Evolutionary conservation across 73 alveolate species (phyloP).

Genomic region (Breviolum minutum): DNA sequence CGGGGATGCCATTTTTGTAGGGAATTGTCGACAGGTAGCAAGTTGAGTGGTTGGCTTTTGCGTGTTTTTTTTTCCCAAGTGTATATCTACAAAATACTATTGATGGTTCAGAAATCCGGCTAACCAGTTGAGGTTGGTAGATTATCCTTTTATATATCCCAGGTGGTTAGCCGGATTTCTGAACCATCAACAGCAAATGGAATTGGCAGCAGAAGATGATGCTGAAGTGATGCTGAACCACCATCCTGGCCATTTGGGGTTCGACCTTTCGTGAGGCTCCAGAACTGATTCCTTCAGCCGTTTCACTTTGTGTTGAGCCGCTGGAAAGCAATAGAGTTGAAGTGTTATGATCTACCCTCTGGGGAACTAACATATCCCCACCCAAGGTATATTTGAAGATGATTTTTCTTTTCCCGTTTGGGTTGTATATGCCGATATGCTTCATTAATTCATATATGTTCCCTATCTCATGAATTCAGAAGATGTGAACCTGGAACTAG

Average conservation of each 20-base stretch:
- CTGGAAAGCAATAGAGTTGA: neutral
- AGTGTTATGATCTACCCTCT: too few species aligned
- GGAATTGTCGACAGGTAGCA: neutral
- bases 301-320: constrained; percentile 48
- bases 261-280: neutral
- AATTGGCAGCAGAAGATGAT: neutral
- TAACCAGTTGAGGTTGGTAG: too few species aligned
- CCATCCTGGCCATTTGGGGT: neutral
- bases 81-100: too few species aligned
- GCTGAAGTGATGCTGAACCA: neutral
- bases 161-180: too few species aligned
- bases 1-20: neutral
- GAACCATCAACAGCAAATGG: neutral
- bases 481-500: too few species aligned
- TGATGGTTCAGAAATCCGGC: too few species aligned
- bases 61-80: neutral
- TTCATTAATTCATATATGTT: too few species aligned
- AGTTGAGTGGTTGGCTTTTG: neutral
- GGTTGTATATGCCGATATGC: too few species aligned
- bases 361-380: too few species aligned
- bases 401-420: neutral
- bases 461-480: too few species aligned
- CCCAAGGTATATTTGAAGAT: too few species aligned
- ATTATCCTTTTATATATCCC: too few species aligned
- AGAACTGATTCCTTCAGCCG: constrained; percentile 72